Conservation (phyloP, 192 early-diverging fungal genomes). For the Coemansia asiatica region DNA sequence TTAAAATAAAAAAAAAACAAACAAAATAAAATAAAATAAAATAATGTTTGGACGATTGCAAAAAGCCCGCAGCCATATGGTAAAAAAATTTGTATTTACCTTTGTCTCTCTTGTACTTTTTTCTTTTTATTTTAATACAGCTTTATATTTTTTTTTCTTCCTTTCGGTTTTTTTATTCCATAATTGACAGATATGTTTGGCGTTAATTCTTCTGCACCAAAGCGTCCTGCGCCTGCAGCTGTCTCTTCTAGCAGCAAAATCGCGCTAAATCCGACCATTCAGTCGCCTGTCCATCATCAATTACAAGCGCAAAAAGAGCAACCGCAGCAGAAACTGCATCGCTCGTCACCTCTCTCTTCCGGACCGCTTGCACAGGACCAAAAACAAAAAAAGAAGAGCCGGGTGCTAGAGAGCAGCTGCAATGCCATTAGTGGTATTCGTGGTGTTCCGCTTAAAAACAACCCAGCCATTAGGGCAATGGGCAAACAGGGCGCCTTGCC, state of each 20-base stretch:
- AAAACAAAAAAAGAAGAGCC: conserved; percentile 1
- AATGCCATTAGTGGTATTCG: background rate
- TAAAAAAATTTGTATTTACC: no score
- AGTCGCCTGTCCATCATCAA: no score
- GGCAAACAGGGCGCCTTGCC: conserved; percentile 14
- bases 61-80: background rate
- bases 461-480: conserved; percentile 22
- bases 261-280: background rate
- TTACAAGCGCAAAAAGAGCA: background rate
- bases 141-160: conserved; percentile 7
- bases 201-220: background rate
- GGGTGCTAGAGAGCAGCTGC: no score
- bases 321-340: background rate
- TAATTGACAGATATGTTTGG: background rate
- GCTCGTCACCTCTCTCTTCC: background rate
- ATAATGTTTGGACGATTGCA: no score
- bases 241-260: background rate
- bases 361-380: background rate
- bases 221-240: no score
- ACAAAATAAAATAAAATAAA: no score
- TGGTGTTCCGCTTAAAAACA: background rate
- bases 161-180: conserved; percentile 9
- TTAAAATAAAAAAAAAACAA: background rate
- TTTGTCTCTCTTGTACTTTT: background rate
- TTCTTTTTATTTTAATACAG: background rate